Evolutionary conservation across 148 eudicot species (phyloP), one percentile per base, ranked within the genome.

Genomic region (Linanthus parryae): DNA sequence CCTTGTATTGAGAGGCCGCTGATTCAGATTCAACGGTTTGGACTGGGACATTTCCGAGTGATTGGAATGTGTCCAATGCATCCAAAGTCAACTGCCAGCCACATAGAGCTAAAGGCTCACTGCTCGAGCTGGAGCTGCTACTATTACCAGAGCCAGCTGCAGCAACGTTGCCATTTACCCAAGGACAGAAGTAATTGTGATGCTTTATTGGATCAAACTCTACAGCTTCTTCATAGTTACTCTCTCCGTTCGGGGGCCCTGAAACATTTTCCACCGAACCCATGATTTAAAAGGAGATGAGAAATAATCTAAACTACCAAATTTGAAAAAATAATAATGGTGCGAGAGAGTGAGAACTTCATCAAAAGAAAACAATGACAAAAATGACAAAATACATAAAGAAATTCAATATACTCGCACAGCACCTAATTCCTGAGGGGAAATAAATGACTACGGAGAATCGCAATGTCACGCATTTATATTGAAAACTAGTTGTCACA

Each of bases 21-120:
- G 99, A 94, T 68, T 94, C 99, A 39, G 99, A 94, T 70, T 88
- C 99, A 45, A 88, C 88, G 24, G 82, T 76, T 66, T 84, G 96
- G 52, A 70, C 72, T 21, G 94, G 97, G 57, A 80, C 62, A 48
- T 82, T 85, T 34, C 96, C 96, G 57, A 64, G 65, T 16, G 85
- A 72, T 50, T 88, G 96, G 65, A 84, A 77, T 70, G 85, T 64
- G 57, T 92, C 98, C 59, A 92, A 58, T 53, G 99, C 99, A 63
- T 88, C 99, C 40, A 94, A 73, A 26, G 99, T 94, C 53, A 94
- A 76, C 78, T 94, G 96, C 99, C 99, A 94, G 40, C 99, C 99
- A 73, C 85, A 84, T 15, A 92, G 87, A 61, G 99, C 96, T 51
- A 84, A 30, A 52, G 71, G 69, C 46, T 70, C 65, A 50, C 87